A percentile compares a stretch with the other conserved stretches of the same genome.
Conservation (phyloP, 2,329 filamentous ascomycete genomes). For the Teratosphaeria gauchensis region DNA sequence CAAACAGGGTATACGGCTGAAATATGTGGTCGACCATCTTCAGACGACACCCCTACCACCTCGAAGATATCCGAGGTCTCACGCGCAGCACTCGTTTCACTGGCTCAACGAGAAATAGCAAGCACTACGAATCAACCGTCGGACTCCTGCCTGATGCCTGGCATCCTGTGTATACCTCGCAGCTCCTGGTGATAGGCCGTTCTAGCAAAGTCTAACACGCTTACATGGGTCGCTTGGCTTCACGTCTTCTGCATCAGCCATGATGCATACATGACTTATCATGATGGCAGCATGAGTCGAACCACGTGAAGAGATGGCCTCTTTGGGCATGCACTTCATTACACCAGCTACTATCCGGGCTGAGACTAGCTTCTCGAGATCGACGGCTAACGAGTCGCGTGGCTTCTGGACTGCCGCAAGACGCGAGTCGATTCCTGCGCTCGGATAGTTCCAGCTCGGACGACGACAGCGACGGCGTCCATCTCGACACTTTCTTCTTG, state of each 20-base stretch:
- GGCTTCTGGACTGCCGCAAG: not conserved
- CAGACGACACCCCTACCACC: no score
- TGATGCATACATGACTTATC: no score
- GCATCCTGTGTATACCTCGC: no score
- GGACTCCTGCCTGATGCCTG: no score
- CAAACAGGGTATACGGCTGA: not conserved
- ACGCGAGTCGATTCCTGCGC: not conserved
- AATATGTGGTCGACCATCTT: not conserved
- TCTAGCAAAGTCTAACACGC: no score
- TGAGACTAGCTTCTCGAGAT: not conserved
- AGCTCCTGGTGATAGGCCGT: no score
- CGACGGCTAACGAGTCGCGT: not conserved
- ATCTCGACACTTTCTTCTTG: not conserved
- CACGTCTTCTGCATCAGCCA: no score
- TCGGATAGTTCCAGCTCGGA: not conserved
- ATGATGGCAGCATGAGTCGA: not conserved
- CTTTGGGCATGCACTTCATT: not conserved
- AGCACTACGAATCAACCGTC: no score
- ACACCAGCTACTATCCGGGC: not conserved
- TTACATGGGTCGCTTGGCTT: no score
- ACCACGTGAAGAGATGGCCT: not conserved
- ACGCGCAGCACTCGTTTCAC: no score
- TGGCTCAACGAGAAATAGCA: no score
- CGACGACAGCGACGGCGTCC: not conserved
- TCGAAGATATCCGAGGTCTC: no score